A percentile compares a stretch with the other conserved stretches of the same genome.
Conservation (phyloP, 2,329 filamentous ascomycete genomes). For the Exophiala sp. region DNA sequence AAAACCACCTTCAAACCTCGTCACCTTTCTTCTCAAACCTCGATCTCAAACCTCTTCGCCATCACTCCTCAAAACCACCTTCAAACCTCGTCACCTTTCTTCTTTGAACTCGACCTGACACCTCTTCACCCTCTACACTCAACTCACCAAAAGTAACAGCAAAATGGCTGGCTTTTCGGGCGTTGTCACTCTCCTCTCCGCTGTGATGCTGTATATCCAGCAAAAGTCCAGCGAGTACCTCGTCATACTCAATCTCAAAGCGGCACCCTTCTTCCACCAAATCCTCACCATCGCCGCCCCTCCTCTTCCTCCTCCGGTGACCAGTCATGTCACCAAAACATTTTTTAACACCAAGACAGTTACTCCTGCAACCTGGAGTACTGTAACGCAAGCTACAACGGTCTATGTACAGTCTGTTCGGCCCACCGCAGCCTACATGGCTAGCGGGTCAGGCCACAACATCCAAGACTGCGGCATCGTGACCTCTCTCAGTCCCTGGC, state of each 20-base stretch:
- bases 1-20: too few relatives aligned
- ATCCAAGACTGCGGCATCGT: background rate
- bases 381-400: background rate
- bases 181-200: background rate
- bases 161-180: conserved; percentile 1
- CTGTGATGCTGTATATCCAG: background rate
- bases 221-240: background rate
- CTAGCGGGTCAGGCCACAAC: background rate
- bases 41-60: too few relatives aligned
- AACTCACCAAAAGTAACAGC: background rate
- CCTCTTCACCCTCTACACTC: too few relatives aligned
- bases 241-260: background rate
- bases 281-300: background rate
- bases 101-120: too few relatives aligned
- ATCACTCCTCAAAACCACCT: too few relatives aligned
- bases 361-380: background rate
- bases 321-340: background rate
- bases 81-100: too few relatives aligned
- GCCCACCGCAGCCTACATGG: background rate
- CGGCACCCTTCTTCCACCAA: background rate
- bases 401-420: background rate
- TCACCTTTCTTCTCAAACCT: too few relatives aligned
- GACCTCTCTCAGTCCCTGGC: background rate
- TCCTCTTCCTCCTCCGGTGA: background rate
- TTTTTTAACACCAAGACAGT: background rate